Percentiles rank a stretch among this genome's conserved stretches.
These are phyloP conservation scores for Leishmania lainsoni DNA, from an alignment of 208 protist species.

Conservation along the genomic window DNA sequence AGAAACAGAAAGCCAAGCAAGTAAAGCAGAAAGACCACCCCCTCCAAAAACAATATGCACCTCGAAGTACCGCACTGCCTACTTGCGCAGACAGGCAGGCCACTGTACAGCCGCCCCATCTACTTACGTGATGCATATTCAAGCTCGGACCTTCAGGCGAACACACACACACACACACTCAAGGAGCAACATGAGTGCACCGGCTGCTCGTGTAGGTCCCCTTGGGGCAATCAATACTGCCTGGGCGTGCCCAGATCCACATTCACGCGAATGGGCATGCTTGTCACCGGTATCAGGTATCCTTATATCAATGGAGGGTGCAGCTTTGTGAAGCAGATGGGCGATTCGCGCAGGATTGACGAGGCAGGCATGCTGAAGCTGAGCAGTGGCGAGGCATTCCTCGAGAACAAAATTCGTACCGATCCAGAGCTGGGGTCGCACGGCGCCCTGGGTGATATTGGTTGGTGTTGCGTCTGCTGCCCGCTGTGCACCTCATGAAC, in stretches of 20 bases:
- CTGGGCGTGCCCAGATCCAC: conserved; percentile 44
- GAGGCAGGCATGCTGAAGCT: conserved; percentile 17
- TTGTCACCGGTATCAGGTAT: conserved; percentile 54
- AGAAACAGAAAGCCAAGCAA: background rate
- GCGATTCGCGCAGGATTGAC: conserved; percentile 20
- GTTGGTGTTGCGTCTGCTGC: conserved; percentile 63
- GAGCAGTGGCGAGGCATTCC: conserved; percentile 29
- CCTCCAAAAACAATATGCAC: background rate
- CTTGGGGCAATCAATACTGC: conserved; percentile 54
- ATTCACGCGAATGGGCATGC: conserved; percentile 38
- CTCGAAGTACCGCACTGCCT: background rate
- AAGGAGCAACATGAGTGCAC: conserved; percentile 7
- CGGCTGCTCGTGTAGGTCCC: conserved; percentile 53
- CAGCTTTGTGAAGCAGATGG: conserved; percentile 40
- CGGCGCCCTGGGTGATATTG: conserved; percentile 58
- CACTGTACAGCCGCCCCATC: background rate
- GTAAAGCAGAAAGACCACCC: no score
- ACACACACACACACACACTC: background rate
- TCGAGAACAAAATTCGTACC: conserved; percentile 49
- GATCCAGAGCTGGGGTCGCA: conserved; percentile 52
- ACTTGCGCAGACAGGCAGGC: background rate
- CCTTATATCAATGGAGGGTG: conserved; percentile 34
- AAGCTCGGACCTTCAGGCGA: background rate
- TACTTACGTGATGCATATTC: no score
- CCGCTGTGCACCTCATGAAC: conserved; percentile 59